Percentiles rank a stretch among this genome's conserved stretches.
These are phyloP conservation scores for Austroboletus eburneus DNA, from an alignment of 768 basidiomycete genomes.

Conservation along the genomic window DNA sequence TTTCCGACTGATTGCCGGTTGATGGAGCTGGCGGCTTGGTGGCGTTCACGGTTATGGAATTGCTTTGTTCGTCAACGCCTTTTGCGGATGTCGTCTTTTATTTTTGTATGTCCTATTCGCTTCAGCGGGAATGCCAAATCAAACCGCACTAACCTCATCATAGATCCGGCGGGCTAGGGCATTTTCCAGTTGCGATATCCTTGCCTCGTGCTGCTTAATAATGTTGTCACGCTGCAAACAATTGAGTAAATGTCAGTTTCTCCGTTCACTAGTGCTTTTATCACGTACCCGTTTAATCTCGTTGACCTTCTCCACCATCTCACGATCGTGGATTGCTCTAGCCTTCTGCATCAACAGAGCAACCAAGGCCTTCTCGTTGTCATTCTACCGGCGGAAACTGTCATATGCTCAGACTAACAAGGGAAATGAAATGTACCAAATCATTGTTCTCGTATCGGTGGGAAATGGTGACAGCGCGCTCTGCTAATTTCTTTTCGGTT, in stretches of 20 bases:
- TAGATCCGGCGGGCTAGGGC: conserved; percentile 43
- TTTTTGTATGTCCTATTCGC: conserved; percentile 4
- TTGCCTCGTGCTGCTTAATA: conserved; percentile 40
- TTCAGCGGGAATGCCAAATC: conserved; percentile 14
- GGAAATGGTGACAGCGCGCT: conserved; percentile 26
- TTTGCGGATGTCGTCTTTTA: conserved; percentile 8
- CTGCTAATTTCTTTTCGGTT: conserved; percentile 25
- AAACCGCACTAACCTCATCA: conserved; percentile 24
- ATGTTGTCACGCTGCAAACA: conserved; percentile 44
- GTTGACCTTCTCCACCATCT: conserved; percentile 50
- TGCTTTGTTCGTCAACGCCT: conserved; percentile 10
- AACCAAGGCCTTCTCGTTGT: conserved; percentile 48
- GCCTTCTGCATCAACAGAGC: conserved; percentile 41
- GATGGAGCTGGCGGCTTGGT: conserved; percentile 7
- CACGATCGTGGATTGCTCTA: conserved; percentile 48
- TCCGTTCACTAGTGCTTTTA: conserved; percentile 1
- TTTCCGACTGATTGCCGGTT: conserved; percentile 15
- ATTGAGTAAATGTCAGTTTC: conserved; percentile 5
- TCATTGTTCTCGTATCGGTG: conserved; percentile 43
- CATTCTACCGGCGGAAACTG: conserved; percentile 34
- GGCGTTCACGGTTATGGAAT: conserved; percentile 8
- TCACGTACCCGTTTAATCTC: conserved; percentile 49
- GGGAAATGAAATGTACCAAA: conserved; percentile 36
- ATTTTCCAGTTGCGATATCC: conserved; percentile 44
- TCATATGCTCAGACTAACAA: conserved; percentile 10